A percentile compares a stretch with the other conserved stretches of the same genome.
Evolutionary conservation across 1,284 basidiomycete species (phyloP).

Genomic region (Heterobasidion annosum): DNA sequence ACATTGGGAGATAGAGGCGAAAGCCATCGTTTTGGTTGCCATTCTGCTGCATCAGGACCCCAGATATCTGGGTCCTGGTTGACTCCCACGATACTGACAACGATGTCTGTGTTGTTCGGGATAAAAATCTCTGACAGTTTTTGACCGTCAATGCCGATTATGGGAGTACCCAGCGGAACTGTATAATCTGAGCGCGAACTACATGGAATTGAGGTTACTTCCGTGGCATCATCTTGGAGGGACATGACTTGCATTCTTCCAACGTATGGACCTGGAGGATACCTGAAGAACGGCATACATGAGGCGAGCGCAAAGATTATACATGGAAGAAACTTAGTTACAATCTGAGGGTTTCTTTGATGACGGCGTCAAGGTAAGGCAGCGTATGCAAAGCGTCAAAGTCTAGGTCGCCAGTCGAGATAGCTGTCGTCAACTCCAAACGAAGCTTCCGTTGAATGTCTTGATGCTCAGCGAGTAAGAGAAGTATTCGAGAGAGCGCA

Average conservation of each 20-base stretch:
- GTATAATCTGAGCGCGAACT: neutral
- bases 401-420: conserved; percentile 4
- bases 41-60: conserved; percentile 31
- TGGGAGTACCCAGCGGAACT: neutral
- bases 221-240: neutral
- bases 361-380: conserved; percentile 13
- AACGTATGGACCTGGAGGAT: conserved; percentile 1
- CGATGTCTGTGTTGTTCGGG: conserved; percentile 28
- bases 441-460: conserved; percentile 15
- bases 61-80: conserved; percentile 30
- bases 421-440: conserved; percentile 13
- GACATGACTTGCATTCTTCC: conserved; percentile 1
- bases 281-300: neutral
- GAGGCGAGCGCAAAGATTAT: too few relatives aligned
- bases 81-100: conserved; percentile 26
- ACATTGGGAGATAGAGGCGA: neutral
- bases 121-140: conserved; percentile 10
- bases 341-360: conserved; percentile 17
- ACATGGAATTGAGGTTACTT: neutral
- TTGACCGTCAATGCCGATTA: neutral
- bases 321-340: conserved; percentile 7
- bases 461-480: conserved; percentile 9
- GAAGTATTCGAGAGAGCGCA: conserved; percentile 10
- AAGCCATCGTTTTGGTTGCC: conserved; percentile 31
- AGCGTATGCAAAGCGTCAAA: neutral